phyloP scores from a whole-genome alignment of 2,329 filamentous ascomycete species.

The Fusarium pininemorale region DNA sequence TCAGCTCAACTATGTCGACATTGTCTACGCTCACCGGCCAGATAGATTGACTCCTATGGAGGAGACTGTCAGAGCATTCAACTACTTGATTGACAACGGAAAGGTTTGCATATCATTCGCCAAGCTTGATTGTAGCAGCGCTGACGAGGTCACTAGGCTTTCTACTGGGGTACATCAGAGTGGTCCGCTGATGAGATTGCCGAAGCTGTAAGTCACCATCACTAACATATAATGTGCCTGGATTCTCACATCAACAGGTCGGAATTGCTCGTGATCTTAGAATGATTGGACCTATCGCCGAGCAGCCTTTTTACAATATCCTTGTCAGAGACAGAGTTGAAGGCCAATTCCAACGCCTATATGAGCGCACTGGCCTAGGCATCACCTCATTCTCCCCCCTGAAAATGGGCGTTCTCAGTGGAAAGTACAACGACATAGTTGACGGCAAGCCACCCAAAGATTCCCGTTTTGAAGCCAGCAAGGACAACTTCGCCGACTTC shows the following conservation, averaged over 20 bases:
- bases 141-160: conserved; percentile 48
- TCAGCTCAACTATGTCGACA: conserved; percentile 69
- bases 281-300: conserved; percentile 70
- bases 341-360: conserved; percentile 69
- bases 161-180: conserved; percentile 73
- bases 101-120: conserved; percentile 48
- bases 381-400: conserved; percentile 71
- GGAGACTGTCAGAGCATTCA: conserved; percentile 76
- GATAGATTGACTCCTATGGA: conserved; percentile 75
- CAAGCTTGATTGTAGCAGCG: too few relatives aligned
- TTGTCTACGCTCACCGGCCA: conserved; percentile 75
- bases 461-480: conserved; percentile 66
- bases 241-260: conserved; percentile 47
- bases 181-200: conserved; percentile 76
- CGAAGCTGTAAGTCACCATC: conserved; percentile 55
- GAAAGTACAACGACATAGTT: conserved; percentile 70
- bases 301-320: conserved; percentile 76
- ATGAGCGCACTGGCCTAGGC: conserved; percentile 66
- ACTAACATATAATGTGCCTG: rapidly evolving
- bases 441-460: conserved; percentile 60
- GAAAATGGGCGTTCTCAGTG: conserved; percentile 66
- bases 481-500: conserved; percentile 65
- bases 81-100: conserved; percentile 73
- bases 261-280: conserved; percentile 66
- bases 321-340: conserved; percentile 70